Evolutionary conservation across 2,329 filamentous ascomycete species (phyloP).

Genomic region (Sclerotinia spermophila): DNA sequence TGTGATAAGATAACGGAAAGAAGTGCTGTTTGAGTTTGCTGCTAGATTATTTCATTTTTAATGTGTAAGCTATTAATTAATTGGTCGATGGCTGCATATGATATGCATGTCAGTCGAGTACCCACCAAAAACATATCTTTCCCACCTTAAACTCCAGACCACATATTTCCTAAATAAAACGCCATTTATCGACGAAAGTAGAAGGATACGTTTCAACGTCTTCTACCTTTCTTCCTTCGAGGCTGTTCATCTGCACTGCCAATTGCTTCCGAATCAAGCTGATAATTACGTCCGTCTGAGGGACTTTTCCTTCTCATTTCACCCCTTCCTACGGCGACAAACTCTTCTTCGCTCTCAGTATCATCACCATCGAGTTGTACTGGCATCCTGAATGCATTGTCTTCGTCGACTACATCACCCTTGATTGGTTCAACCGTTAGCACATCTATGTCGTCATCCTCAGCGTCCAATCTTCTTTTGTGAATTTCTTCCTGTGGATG

Average conservation of each 20-base stretch:
- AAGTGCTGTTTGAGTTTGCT: slow-evolving; percentile 7
- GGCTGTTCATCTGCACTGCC: slow-evolving; percentile 39
- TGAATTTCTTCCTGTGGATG: slow-evolving; percentile 93
- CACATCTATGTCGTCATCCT: slow-evolving; percentile 93
- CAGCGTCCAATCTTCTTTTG: slow-evolving; percentile 81
- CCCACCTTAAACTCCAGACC: slow-evolving; percentile 5
- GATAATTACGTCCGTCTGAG: slow-evolving; percentile 66
- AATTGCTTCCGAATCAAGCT: slow-evolving; percentile 52
- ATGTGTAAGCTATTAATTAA: slow-evolving; percentile 20
- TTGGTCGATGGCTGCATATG: slow-evolving; percentile 15
- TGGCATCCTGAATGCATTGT: slow-evolving; percentile 77
- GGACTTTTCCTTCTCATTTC: slow-evolving; percentile 86
- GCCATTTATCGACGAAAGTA: not conserved
- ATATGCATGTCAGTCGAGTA: slow-evolving; percentile 19
- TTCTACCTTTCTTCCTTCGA: slow-evolving; percentile 28
- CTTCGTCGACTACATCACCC: slow-evolving; percentile 54
- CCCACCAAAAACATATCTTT: slow-evolving; percentile 5
- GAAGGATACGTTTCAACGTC: slow-evolving; percentile 19
- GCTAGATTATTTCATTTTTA: slow-evolving; percentile 10
- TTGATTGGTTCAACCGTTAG: slow-evolving; percentile 69
- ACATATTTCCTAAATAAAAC: slow-evolving; percentile 2
- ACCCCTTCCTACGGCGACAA: slow-evolving; percentile 63
- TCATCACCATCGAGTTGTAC: slow-evolving; percentile 90
- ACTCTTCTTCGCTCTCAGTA: slow-evolving; percentile 93
- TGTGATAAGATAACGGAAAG: slow-evolving; percentile 18